Base-by-base conservation (phyloP, 2,329 filamentous ascomycete species). In the Exserohilum rostratum region DNA sequence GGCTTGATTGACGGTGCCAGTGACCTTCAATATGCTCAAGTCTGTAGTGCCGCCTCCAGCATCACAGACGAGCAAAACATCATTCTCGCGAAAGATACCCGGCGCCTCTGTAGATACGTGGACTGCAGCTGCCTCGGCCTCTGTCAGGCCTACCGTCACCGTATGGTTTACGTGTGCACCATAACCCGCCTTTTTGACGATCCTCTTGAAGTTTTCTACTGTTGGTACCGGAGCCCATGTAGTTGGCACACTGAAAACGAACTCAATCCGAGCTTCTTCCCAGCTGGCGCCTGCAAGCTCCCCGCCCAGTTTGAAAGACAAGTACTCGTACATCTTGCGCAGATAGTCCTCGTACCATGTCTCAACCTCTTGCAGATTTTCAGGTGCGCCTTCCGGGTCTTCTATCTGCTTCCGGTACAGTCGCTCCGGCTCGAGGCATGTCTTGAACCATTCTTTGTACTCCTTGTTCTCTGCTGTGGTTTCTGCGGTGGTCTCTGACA, bases 211-310 rank as follows among this genome's bases (percentile, higher is more conserved):
- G 5, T 67, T 70, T 65, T 84, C 83, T 46, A 85, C 79, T 2
- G 80, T 79, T 6, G 76, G 75, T 53, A 81, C 73, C 2, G 72
- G 79, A 9, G 75, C 76, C 83, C 83, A 86, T 0, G 83, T 85
- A 1, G 83, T 85, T 0, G 83, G 83, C 0, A 84, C 82, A 40
- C 80, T 82, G 68, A 85, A 85, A 7, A 85, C 69, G 60, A 85
- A 86, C 34, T 81, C 77, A 1, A 85, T 78, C 0, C 70, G 71
- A 49, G 82, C 75, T 65, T 67, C n/a, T 62, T 64, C 10, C 78
- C 77, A 48, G 37, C 65, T 25, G 67, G 71, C 62, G 74, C 77
- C 64, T 1, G 57, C 58, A 12, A 73, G 77, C 33, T 80, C 76
- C 0, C 61, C 51, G 9, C 65, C 65, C 1, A 76, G 53, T 20